These are phyloP conservation scores for Dictyophora rubrovolvata DNA, from an alignment of 768 basidiomycete species.

Conservation along the genomic window DNA sequence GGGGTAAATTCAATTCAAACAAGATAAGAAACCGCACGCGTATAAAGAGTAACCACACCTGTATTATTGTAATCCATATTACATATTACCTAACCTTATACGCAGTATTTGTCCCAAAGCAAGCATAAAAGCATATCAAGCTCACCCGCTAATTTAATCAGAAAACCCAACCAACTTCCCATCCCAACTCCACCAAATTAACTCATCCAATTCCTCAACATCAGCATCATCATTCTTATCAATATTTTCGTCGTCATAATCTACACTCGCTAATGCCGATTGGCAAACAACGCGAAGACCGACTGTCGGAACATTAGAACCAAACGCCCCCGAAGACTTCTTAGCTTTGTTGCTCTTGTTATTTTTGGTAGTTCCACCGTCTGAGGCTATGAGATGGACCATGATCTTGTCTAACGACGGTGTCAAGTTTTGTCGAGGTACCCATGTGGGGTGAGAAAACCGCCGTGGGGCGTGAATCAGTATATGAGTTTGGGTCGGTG, in stretches of 20 bases:
- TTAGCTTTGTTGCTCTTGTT: constrained; percentile 23
- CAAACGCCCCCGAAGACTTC: background rate
- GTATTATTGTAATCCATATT: no score
- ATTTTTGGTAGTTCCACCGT: constrained; percentile 19
- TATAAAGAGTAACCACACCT: no score
- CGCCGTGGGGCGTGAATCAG: constrained; percentile 37
- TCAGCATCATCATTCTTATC: constrained; percentile 12
- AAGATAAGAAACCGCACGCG: no score
- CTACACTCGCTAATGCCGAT: background rate
- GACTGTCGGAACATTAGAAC: background rate
- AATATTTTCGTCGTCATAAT: background rate
- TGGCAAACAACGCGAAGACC: constrained; percentile 32
- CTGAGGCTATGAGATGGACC: background rate
- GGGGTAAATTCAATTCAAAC: no score
- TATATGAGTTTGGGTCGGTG: constrained; percentile 38
- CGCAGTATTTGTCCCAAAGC: no score
- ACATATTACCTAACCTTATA: no score
- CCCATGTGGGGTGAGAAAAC: constrained; percentile 37
- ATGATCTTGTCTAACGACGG: constrained; percentile 24
- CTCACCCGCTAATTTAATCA: constrained; percentile 24
- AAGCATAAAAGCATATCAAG: no score
- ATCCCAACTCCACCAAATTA: constrained; percentile 46
- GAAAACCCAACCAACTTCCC: constrained; percentile 36
- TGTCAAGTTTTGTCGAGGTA: constrained; percentile 34
- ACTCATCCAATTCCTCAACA: constrained; percentile 31